Percentiles rank a stretch among this genome's conserved stretches.
phyloP scores from a whole-genome alignment of 805 yeast species.

The Cephaloascus fragrans region DNA sequence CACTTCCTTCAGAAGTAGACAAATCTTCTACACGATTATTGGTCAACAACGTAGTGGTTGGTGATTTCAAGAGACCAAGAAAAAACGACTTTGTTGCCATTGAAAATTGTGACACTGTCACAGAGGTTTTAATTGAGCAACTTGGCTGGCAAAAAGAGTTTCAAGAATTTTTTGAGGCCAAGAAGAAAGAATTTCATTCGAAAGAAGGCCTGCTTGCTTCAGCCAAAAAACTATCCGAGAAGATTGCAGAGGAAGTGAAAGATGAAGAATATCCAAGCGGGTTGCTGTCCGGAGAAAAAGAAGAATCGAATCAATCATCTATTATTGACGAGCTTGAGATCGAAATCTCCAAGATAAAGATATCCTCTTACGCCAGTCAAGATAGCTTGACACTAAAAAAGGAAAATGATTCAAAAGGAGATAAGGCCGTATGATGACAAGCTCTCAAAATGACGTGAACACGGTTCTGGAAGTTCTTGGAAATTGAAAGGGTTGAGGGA shows the following conservation, averaged over 20 bases:
- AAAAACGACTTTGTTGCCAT: conserved; percentile 50
- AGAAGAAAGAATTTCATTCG: neutral
- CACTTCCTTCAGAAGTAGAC: conserved; percentile 60
- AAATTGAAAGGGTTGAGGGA: too few species aligned
- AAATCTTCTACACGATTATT: conserved; percentile 44
- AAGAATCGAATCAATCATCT: neutral
- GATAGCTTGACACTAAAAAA: too few species aligned
- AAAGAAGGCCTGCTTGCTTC: too few species aligned
- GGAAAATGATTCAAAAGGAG: too few species aligned
- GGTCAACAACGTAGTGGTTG: conserved; percentile 70
- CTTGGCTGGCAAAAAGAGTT: conserved; percentile 62
- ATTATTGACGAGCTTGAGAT: neutral
- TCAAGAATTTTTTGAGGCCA: conserved; percentile 20
- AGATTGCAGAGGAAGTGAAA: neutral
- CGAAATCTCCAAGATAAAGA: neutral
- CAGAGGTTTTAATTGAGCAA: conserved; percentile 36
- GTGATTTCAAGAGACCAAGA: conserved; percentile 52
- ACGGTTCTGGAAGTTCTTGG: too few species aligned
- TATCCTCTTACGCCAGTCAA: too few species aligned
- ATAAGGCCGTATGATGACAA: too few species aligned
- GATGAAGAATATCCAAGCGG: too few species aligned
- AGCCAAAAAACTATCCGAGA: neutral
- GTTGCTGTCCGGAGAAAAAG: neutral
- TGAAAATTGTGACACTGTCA: conserved; percentile 61
- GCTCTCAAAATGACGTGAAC: too few species aligned